These are phyloP conservation scores for Aegilops sharonensis DNA, from an alignment of 176 grass and related monocot species.

Conservation along the genomic window DNA sequence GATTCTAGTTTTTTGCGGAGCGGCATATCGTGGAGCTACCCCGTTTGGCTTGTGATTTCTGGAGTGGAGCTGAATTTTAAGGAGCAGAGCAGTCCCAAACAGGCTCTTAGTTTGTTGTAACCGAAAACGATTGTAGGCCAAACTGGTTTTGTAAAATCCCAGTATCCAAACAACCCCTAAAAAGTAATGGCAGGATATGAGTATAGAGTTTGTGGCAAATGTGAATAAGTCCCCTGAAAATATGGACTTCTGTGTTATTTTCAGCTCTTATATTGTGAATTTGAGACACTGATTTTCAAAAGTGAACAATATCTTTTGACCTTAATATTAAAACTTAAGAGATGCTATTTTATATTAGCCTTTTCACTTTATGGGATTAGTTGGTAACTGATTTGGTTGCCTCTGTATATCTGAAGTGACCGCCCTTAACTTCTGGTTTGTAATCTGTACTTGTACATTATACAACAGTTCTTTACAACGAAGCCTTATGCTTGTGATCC, in stretches of 20 bases:
- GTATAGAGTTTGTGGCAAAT: not conserved
- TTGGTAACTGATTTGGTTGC: not conserved
- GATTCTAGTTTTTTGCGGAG: no score
- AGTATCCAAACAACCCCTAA: no score
- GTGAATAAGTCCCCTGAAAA: slow-evolving; percentile 3
- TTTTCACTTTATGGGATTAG: slow-evolving; percentile 3
- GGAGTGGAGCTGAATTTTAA: no score
- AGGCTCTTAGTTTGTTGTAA: no score
- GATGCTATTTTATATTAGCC: not conserved
- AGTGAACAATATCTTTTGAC: slow-evolving; percentile 5
- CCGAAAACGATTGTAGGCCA: no score
- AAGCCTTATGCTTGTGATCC: slow-evolving; percentile 94
- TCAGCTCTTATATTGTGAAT: not conserved
- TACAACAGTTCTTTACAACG: slow-evolving; percentile 49
- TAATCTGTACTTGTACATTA: slow-evolving; percentile 24
- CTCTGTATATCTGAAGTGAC: slow-evolving; percentile 13
- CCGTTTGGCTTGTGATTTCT: no score
- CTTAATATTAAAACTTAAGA: slow-evolving; percentile 4
- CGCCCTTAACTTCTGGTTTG: not conserved
- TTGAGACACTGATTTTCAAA: not conserved
- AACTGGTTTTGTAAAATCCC: no score
- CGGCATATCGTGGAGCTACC: no score
- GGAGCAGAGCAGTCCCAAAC: no score
- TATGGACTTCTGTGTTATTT: slow-evolving; percentile 20
- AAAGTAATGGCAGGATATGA: not conserved